Evolutionary conservation across 2,329 filamentous ascomycete genomes (phyloP).

Genomic region (Colletotrichum chrysophilum): DNA sequence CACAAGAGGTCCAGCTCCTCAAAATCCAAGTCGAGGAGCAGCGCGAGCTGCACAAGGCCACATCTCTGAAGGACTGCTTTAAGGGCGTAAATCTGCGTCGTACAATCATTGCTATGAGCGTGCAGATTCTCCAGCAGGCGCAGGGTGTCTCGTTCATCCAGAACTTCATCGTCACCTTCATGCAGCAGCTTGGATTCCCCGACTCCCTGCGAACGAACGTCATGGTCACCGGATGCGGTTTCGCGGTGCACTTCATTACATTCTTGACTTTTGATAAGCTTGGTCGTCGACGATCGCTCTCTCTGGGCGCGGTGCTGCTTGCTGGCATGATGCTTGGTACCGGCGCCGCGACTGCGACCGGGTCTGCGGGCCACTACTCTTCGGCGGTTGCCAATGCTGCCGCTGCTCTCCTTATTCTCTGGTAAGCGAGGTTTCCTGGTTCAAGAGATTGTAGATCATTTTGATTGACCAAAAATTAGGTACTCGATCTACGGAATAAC

Average conservation of each 20-base stretch:
- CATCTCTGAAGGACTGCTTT: conserved; percentile 21
- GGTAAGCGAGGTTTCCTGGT: neutral
- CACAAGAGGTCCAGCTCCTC: neutral
- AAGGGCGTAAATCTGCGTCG: conserved; percentile 23
- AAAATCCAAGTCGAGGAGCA: conserved; percentile 15
- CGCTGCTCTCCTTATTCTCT: neutral
- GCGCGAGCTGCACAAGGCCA: conserved; percentile 16
- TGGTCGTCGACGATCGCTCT: conserved; percentile 10
- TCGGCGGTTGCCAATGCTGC: neutral
- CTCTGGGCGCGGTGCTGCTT: neutral
- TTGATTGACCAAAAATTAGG: neutral
- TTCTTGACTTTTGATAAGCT: conserved; percentile 20
- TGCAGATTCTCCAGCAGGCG: conserved; percentile 25
- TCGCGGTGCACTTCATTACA: neutral
- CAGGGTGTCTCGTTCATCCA: conserved; percentile 26
- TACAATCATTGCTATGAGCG: conserved; percentile 22
- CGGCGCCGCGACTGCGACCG: neutral
- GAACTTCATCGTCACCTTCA: conserved; percentile 27
- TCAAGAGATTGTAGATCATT: neutral
- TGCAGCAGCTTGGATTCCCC: conserved; percentile 23
- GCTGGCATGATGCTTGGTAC: neutral
- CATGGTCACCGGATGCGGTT: neutral
- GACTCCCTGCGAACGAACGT: neutral
- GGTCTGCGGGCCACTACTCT: neutral
- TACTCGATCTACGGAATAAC: neutral